phyloP scores from a whole-genome alignment of 352 stramenopile species.

The Pythium rhizo-oryzae region DNA sequence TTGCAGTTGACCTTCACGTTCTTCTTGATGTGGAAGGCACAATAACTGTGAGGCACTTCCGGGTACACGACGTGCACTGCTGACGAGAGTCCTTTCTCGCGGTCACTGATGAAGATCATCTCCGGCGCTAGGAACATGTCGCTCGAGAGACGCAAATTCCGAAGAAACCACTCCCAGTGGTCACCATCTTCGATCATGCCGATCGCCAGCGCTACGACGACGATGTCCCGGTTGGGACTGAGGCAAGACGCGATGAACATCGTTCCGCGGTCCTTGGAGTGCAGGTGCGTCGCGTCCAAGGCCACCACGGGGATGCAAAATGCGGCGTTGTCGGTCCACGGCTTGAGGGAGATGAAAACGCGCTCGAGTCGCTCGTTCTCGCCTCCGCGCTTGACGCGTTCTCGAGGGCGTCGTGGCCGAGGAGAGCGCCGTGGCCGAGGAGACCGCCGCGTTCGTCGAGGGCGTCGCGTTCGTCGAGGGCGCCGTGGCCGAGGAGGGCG shows the following conservation, averaged over 20 bases:
- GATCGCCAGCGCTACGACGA: constrained; percentile 11
- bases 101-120: constrained; percentile 11
- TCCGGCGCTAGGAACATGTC: background rate
- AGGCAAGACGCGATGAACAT: constrained; percentile 8
- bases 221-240: constrained; percentile 17
- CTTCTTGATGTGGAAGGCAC: constrained; percentile 24
- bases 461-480: no score
- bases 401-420: no score
- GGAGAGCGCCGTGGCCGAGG: no score
- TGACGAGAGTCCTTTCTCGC: constrained; percentile 17
- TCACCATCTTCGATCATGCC: constrained; percentile 16
- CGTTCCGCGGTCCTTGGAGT: constrained; percentile 5
- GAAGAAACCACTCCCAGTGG: constrained; percentile 27
- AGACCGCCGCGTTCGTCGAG: no score
- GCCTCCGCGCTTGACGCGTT: no score
- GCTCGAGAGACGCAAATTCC: background rate
- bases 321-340: constrained; percentile 12
- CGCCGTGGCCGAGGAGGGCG: no score
- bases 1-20: constrained; percentile 20
- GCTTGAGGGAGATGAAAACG: constrained; percentile 6
- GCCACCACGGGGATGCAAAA: constrained; percentile 16
- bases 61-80: constrained; percentile 3
- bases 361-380: background rate
- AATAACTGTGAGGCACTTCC: constrained; percentile 16
- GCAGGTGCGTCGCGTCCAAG: constrained; percentile 10